Evolutionary conservation across 495 filamentous ascomycete species (phyloP), one percentile per base, ranked within the genome.

Genomic region (Hypomontagnella monticulosa): DNA sequence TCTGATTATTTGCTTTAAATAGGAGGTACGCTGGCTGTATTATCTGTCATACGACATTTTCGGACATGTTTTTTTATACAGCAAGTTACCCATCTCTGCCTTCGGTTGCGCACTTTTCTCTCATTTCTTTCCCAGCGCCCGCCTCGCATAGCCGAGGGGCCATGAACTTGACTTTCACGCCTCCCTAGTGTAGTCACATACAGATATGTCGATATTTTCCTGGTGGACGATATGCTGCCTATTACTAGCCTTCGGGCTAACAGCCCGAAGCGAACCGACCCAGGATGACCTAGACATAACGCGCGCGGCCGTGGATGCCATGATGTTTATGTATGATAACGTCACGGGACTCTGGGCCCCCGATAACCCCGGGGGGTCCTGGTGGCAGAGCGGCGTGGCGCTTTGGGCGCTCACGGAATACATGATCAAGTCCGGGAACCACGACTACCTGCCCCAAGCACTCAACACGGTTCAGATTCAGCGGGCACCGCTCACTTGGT

Each of bases 381-480:
- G 79, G 79, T 81, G 79, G 79, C 69, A 80, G 20, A 76, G 70
- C 52, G 79, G 76, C 3, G 70, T 76, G 9, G 78, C 78, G n/a
- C 69, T 81, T 7, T 74, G 74, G 43, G 58, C 61, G 8, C 42
- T 80, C 8, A 50, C 76, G 8, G 76, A 80, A 20, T 81, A 76
- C 50, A 78, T 78, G 77, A 27, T 69, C 47, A 69, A 71, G 40
- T 75, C 77, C 0, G 66, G 69, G 9, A 66, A 70, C 1, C 40
- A 40, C 8, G 66, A 74, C 4, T 80, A 79, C 56, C 41, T 78
- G 27, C 40, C 58, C 4, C 71, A 76, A n/a, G 76, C 76, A 23
- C 18, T 50, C 5, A 23, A 67, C 23, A 77, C 74, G 8, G 75
- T 81, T 47, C 34, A 76, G 0, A 53, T 57, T 12, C 79, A 80